phyloP scores from a whole-genome alignment of 495 filamentous ascomycete genomes.

The Oleoguttula mirabilis region DNA sequence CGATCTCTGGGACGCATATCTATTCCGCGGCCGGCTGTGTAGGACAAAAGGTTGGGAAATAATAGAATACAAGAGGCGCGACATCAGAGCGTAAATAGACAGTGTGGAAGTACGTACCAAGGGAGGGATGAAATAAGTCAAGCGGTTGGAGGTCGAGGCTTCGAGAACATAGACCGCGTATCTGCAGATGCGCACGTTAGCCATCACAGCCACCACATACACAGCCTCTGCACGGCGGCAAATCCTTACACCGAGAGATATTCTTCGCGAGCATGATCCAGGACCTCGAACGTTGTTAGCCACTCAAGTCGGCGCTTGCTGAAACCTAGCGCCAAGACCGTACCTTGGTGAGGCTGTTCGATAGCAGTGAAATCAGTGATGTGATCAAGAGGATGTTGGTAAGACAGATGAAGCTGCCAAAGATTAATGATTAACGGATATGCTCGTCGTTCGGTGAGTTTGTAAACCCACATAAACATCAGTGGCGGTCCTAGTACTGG shows the following conservation, averaged over 20 bases:
- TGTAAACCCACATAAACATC: too few relatives aligned
- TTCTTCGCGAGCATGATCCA: slow-evolving; percentile 31
- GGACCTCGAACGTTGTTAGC: slow-evolving; percentile 22
- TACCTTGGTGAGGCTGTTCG: slow-evolving; percentile 78
- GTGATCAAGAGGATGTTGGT: slow-evolving; percentile 88
- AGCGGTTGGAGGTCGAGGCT: slow-evolving; percentile 30
- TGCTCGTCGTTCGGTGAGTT: too few relatives aligned
- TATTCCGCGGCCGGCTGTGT: too few relatives aligned
- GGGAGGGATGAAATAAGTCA: slow-evolving; percentile 32
- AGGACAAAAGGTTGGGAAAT: too few relatives aligned
- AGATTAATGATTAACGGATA: too few relatives aligned
- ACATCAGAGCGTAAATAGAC: too few relatives aligned
- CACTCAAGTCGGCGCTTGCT: slow-evolving; percentile 13
- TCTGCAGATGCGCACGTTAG: slow-evolving; percentile 20
- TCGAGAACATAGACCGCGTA: slow-evolving; percentile 33
- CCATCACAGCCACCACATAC: slow-evolving; percentile 1
- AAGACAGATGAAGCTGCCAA: slow-evolving; percentile 72
- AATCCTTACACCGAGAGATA: slow-evolving; percentile 31
- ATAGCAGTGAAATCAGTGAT: slow-evolving; percentile 81
- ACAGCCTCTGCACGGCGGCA: too few relatives aligned
- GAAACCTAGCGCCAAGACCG: slow-evolving; percentile 11
- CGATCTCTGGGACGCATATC: too few relatives aligned
- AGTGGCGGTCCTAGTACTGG: slow-evolving; percentile 51
- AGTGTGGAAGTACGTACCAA: slow-evolving; percentile 25
- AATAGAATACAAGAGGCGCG: too few relatives aligned